Evolutionary conservation across 2,329 filamentous ascomycete species (phyloP).

Genomic region (Phialophora tarda): DNA sequence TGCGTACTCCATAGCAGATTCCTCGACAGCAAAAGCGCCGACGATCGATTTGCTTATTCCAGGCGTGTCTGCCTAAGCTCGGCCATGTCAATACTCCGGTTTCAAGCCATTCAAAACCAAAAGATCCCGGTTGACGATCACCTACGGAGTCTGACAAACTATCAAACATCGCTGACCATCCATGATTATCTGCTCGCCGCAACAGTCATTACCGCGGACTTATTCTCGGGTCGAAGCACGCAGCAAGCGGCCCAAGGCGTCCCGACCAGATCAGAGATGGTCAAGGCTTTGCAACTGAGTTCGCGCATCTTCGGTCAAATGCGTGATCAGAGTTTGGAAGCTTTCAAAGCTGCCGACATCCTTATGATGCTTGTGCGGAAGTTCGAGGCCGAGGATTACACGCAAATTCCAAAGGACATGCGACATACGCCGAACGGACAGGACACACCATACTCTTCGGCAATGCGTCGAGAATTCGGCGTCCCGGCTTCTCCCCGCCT

Average conservation of each 20-base stretch:
- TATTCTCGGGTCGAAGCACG: slow-evolving; percentile 48
- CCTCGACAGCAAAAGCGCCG: slow-evolving; percentile 75
- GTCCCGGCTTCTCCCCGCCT: neutral
- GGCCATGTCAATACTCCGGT: slow-evolving; percentile 18
- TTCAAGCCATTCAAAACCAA: slow-evolving; percentile 17
- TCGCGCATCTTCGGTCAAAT: slow-evolving; percentile 78
- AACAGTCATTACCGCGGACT: slow-evolving; percentile 80
- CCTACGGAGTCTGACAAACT: slow-evolving; percentile 75
- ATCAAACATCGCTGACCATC: slow-evolving; percentile 77
- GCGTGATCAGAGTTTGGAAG: slow-evolving; percentile 80
- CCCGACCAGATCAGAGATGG: slow-evolving; percentile 64
- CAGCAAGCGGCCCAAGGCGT: slow-evolving; percentile 50
- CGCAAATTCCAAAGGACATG: neutral
- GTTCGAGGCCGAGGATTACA: slow-evolving; percentile 53
- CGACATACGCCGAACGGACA: neutral
- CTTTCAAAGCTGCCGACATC: slow-evolving; percentile 79
- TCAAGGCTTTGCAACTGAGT: slow-evolving; percentile 73
- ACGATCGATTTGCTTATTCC: slow-evolving; percentile 80
- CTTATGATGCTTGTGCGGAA: slow-evolving; percentile 84
- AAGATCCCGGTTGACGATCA: slow-evolving; percentile 69
- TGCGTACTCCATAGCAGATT: slow-evolving; percentile 89
- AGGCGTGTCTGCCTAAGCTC: slow-evolving; percentile 69
- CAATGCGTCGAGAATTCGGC: neutral
- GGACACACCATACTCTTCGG: neutral
- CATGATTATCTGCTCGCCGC: slow-evolving; percentile 85